A percentile compares a stretch with the other conserved stretches of the same genome.
phyloP scores from a whole-genome alignment of 2,329 filamentous ascomycete species.

The Pestalotiopsis sp. region DNA sequence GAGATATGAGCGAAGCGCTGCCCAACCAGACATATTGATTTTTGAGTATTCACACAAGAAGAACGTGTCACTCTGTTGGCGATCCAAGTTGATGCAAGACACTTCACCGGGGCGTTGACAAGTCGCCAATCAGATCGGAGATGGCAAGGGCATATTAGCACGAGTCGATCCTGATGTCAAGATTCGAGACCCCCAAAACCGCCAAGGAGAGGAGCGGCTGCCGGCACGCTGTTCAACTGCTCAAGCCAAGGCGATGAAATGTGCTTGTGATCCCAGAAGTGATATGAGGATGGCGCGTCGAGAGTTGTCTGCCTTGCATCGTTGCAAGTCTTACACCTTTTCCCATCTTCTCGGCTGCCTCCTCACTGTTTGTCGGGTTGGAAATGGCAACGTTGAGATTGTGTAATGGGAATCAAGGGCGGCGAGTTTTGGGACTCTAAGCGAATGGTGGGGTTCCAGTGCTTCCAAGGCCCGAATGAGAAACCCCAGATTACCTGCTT shows the following conservation, averaged over 20 bases:
- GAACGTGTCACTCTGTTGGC: too few species aligned
- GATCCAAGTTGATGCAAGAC: not conserved
- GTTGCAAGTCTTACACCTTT: not conserved
- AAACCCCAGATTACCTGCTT: not conserved
- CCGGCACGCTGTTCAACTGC: not conserved
- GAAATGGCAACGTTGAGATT: not conserved
- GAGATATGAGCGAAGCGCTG: too few species aligned
- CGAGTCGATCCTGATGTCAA: not conserved
- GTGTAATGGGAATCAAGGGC: not conserved
- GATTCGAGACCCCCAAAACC: not conserved
- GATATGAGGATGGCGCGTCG: not conserved
- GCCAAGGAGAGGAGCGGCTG: not conserved
- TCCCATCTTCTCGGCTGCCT: not conserved
- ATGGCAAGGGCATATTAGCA: not conserved
- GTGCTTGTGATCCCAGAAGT: not conserved
- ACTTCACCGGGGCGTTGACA: not conserved
- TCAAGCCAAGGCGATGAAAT: not conserved
- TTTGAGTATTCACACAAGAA: too few species aligned
- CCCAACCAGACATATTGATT: too few species aligned
- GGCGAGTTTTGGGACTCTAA: not conserved
- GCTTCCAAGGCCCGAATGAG: not conserved
- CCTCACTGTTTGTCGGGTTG: not conserved
- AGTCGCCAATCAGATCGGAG: not conserved
- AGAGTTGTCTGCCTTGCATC: not conserved
- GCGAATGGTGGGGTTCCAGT: not conserved